Base-by-base conservation (phyloP, 176 grass and related monocot species). In the Elaeis guineensis region DNA sequence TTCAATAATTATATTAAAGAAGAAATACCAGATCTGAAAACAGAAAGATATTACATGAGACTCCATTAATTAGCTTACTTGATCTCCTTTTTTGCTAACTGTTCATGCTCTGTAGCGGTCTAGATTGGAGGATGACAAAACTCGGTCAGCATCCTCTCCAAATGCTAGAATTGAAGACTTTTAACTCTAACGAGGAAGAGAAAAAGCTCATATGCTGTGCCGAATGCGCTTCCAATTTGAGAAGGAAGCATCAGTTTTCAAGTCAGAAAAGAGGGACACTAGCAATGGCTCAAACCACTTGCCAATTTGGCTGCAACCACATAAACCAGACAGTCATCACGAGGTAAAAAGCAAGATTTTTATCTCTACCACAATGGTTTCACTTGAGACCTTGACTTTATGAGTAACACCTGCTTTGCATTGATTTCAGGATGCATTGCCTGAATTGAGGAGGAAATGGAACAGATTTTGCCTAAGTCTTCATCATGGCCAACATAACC, bases 401-500 rank as follows among this genome's bases (percentile, higher is more conserved):
- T 51, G 51, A 21, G 24, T 51, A 12, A 25, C 49, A 8, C 5
- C 48, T 25, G 5, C 19, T 21, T 5, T 25, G 51, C 21, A 59
- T 24, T 80, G 50, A 26, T 61, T 57, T 17, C 59, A 85, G 25
- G 80, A 75, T 50, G 67, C 86, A 57, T 68, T 90, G 83, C 52
- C 75, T 52, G 91, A 90, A 63, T 52, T 90, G 76, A 90, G 75
- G 51, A 79, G 78, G 55, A 96, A 96, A 82, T 96, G 91, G 91
- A 84, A 85, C 68, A 70, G 83, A 61, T 54, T 90, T 25, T 96
- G 91, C 68, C 67, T 59, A 58, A 90, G 71, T 67, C 83, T 96
- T 58, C 91, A 96, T 62, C 65, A 79, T 17, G 68, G 25, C 26
- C 58, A 58, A 64, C 59, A 49, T 50, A 67, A 55, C 55, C 25